A percentile compares a stretch with the other conserved stretches of the same genome.
These are phyloP conservation scores for Discostella stelligera DNA, from an alignment of 352 stramenopile genomes.

Conservation along the genomic window DNA sequence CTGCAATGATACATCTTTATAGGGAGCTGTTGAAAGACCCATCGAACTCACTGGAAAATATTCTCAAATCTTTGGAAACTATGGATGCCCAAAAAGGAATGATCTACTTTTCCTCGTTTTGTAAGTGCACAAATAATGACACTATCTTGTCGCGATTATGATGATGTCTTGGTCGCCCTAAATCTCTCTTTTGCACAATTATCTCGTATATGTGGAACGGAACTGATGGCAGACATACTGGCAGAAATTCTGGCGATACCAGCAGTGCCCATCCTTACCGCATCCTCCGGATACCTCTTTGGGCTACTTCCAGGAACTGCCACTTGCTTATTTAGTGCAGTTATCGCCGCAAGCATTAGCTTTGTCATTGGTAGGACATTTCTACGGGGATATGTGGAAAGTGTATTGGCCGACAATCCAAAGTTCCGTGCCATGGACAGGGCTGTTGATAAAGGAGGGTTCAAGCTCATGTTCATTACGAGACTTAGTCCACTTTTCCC, in stretches of 20 bases:
- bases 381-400: conserved; percentile 77
- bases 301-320: conserved; percentile 69
- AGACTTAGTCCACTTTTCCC: conserved; percentile 84
- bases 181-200: background rate
- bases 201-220: background rate
- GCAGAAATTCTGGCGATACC: conserved; percentile 84
- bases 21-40: conserved; percentile 50
- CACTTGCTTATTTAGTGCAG: conserved; percentile 73
- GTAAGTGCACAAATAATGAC: too few relatives aligned
- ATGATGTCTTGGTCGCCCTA: background rate
- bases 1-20: background rate
- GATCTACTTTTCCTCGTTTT: conserved; percentile 80
- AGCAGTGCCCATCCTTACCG: conserved; percentile 77
- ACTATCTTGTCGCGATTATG: too few relatives aligned
- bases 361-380: conserved; percentile 83
- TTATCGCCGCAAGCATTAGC: conserved; percentile 70
- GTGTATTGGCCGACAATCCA: conserved; percentile 69
- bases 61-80: conserved; percentile 52
- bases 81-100: conserved; percentile 55
- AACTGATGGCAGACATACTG: conserved; percentile 50
- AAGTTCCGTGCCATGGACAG: conserved; percentile 79
- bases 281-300: conserved; percentile 83
- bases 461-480: conserved; percentile 85
- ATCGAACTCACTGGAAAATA: conserved; percentile 44
- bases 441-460: conserved; percentile 80